Percentiles rank a stretch among this genome's conserved stretches.
Conservation (phyloP, 129 eudicot genomes). For the Solidago caesia region DNA sequence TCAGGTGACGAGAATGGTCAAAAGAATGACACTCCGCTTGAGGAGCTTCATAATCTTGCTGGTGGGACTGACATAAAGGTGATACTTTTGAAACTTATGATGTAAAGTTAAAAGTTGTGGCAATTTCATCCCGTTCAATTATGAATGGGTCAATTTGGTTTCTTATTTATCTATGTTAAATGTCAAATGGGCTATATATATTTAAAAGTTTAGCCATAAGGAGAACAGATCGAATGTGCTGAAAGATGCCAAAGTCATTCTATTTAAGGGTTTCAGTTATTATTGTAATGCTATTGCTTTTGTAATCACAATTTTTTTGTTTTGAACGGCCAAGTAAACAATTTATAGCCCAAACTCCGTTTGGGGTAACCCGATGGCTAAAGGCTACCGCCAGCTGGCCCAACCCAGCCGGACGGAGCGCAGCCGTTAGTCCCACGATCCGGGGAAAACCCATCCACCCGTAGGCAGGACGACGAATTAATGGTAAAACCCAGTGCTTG, state of each 20-base stretch:
- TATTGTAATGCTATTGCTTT: background rate
- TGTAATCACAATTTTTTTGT: background rate
- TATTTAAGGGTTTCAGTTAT: background rate
- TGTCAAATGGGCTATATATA: background rate
- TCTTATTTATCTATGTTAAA: background rate
- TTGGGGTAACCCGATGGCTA: too few species aligned
- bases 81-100: background rate
- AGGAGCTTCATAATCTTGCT: conserved; percentile 88
- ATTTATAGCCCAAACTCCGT: too few species aligned
- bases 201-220: conserved; percentile 1
- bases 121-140: background rate
- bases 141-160: background rate
- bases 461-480: too few species aligned
- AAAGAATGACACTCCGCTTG: conserved; percentile 61
- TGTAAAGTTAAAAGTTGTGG: conserved; percentile 10
- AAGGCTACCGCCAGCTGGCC: too few species aligned
- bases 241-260: background rate
- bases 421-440: too few species aligned
- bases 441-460: too few species aligned
- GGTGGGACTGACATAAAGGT: conserved; percentile 98
- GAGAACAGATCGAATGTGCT: background rate
- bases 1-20: conserved; percentile 47
- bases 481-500: too few species aligned
- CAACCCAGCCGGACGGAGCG: too few species aligned
- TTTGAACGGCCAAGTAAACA: too few species aligned